These are phyloP conservation scores for Musa itinerans DNA, from an alignment of 176 grass and related monocot genomes.

Conservation along the genomic window DNA sequence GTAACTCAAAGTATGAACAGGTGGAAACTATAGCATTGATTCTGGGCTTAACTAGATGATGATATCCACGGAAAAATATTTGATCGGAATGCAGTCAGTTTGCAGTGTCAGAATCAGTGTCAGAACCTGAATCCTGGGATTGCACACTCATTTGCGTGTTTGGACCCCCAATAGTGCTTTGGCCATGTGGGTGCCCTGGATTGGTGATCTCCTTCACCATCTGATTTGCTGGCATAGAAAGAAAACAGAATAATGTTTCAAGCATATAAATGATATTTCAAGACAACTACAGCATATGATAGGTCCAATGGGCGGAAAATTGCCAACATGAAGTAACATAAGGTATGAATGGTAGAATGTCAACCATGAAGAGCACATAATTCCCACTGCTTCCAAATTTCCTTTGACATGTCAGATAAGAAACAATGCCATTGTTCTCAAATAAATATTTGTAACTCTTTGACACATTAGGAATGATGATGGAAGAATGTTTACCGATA, in stretches of 20 bases:
- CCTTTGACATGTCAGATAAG: no score
- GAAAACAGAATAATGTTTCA: no score
- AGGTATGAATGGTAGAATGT: no score
- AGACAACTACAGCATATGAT: not conserved
- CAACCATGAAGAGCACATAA: no score
- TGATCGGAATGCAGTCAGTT: not conserved
- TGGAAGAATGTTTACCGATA: not conserved
- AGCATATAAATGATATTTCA: not conserved
- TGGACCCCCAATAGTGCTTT: not conserved
- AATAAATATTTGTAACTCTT: no score
- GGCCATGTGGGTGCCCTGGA: not conserved
- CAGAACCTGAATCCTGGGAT: not conserved
- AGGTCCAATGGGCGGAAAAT: not conserved
- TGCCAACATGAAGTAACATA: no score
- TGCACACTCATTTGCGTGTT: not conserved
- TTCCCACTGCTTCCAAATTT: no score
- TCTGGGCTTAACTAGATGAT: not conserved
- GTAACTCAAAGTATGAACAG: not conserved
- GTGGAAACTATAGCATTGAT: not conserved
- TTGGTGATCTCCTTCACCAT: not conserved
- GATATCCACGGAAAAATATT: not conserved
- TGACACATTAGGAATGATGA: not conserved
- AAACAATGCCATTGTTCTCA: no score
- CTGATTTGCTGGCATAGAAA: constrained; percentile 3
- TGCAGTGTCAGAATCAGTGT: not conserved